Conservation (phyloP, 208 protist genomes). For the Trypanosoma brucei region DNA sequence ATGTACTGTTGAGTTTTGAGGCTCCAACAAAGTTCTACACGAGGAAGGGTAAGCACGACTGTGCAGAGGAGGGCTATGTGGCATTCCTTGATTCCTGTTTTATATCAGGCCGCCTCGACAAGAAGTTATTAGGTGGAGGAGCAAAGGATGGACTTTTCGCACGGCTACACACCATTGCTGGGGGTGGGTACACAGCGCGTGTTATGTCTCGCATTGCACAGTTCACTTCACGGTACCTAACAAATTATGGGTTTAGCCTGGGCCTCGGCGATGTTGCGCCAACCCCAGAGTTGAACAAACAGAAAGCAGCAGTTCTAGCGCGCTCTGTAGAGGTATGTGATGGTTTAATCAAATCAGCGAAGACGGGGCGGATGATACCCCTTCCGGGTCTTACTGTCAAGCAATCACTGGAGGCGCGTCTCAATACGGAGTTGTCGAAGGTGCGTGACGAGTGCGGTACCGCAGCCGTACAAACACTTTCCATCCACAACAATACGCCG, state of each 20-base stretch:
- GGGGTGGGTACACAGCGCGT: slow-evolving; percentile 77
- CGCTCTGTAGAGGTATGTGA: slow-evolving; percentile 91
- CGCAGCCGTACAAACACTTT: slow-evolving; percentile 94
- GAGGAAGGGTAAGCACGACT: slow-evolving; percentile 54
- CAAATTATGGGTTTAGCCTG: slow-evolving; percentile 98
- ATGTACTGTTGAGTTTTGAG: slow-evolving; percentile 89
- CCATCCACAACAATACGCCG: slow-evolving; percentile 92
- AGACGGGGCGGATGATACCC: slow-evolving; percentile 87
- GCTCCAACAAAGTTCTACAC: slow-evolving; percentile 89
- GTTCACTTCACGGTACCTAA: slow-evolving; percentile 90
- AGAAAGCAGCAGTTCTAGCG: slow-evolving; percentile 92
- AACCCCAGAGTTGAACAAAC: slow-evolving; percentile 66
- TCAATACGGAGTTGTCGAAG: slow-evolving; percentile 95
- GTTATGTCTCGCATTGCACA: slow-evolving; percentile 95
- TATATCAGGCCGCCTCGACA: slow-evolving; percentile 96
- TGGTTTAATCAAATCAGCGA: slow-evolving; percentile 90
- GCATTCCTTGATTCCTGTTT: slow-evolving; percentile 91
- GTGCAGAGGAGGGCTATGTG: slow-evolving; percentile 92
- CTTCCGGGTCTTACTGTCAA: slow-evolving; percentile 93
- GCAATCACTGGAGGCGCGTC: slow-evolving; percentile 92
- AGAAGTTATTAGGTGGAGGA: slow-evolving; percentile 93
- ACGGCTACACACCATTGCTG: slow-evolving; percentile 87
- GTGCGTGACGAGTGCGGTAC: slow-evolving; percentile 97
- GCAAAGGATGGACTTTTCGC: slow-evolving; percentile 96
- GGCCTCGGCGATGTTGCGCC: slow-evolving; percentile 98